Conservation (phyloP, 805 yeast genomes). For the Teunomyces lycoperdinae region DNA sequence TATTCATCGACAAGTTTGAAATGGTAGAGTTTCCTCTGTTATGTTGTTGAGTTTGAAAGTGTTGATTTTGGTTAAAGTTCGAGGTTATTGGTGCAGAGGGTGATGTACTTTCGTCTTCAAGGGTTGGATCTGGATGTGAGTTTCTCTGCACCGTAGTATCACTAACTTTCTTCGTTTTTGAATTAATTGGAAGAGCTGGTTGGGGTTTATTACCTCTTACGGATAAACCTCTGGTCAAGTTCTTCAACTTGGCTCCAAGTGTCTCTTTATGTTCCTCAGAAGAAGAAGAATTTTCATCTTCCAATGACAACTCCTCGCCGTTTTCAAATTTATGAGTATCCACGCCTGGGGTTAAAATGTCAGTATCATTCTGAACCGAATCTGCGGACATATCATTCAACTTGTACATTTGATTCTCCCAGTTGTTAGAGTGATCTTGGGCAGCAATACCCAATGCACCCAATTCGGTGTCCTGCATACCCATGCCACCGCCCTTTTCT, state of each 20-base stretch:
- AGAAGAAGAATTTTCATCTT: not conserved
- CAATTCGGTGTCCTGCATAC: slow-evolving; percentile 11
- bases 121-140: not conserved
- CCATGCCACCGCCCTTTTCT: slow-evolving; percentile 3
- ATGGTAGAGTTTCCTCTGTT: slow-evolving; percentile 23
- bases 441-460: slow-evolving; percentile 81
- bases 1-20: slow-evolving; percentile 16
- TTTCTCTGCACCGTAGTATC: slow-evolving; percentile 17
- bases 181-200: not conserved
- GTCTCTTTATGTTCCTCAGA: slow-evolving; percentile 7
- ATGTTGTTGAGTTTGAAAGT: slow-evolving; percentile 16
- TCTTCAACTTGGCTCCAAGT: slow-evolving; percentile 41
- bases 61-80: slow-evolving; percentile 8
- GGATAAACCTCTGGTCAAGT: slow-evolving; percentile 44
- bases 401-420: slow-evolving; percentile 67
- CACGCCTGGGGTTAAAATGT: slow-evolving; percentile 32
- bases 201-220: slow-evolving; percentile 15
- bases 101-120: slow-evolving; percentile 11
- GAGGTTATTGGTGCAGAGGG: slow-evolving; percentile 9
- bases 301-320: not conserved
- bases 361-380: slow-evolving; percentile 11
- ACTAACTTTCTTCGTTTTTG: slow-evolving; percentile 21
- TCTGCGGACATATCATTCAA: slow-evolving; percentile 32
- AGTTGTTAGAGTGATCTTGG: slow-evolving; percentile 68
- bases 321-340: slow-evolving; percentile 22